A percentile compares a stretch with the other conserved stretches of the same genome.
Conservation (phyloP, 1,284 basidiomycete species). For the Microbotryomycetes sp. region DNA sequence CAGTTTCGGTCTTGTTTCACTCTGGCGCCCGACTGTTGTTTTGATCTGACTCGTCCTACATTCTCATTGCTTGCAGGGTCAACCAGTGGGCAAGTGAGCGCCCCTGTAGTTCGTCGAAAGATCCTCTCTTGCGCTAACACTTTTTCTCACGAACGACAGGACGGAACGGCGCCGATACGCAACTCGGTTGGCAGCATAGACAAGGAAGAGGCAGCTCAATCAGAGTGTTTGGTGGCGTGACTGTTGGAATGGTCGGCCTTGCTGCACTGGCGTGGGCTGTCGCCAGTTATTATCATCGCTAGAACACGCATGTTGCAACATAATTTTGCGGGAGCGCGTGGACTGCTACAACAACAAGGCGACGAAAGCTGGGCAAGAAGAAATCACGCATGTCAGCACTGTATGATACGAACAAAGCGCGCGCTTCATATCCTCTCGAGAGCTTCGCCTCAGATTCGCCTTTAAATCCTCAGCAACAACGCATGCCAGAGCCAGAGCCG, state of each 20-base stretch:
- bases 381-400: too few species aligned
- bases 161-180: not conserved
- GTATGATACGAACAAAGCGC: too few species aligned
- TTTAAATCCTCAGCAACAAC: not conserved
- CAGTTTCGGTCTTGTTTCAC: not conserved
- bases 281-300: not conserved
- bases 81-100: conserved; percentile 24
- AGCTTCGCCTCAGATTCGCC: not conserved
- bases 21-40: too few species aligned
- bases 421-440: too few species aligned
- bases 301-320: not conserved
- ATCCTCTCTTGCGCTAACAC: not conserved
- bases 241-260: not conserved
- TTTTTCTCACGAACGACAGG: not conserved
- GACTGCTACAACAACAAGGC: not conserved
- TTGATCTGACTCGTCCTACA: too few species aligned
- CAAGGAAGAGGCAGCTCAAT: not conserved
- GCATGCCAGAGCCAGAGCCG: too few species aligned
- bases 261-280: not conserved
- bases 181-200: not conserved
- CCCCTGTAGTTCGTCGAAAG: not conserved
- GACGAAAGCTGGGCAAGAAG: not conserved
- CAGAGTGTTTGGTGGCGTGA: not conserved
- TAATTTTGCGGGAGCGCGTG: not conserved
- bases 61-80: not conserved